Percentiles rank a stretch among this genome's conserved stretches.
These are phyloP conservation scores for Pseudogymnoascus sp. DNA, from an alignment of 2,329 filamentous ascomycete species.

Conservation along the genomic window DNA sequence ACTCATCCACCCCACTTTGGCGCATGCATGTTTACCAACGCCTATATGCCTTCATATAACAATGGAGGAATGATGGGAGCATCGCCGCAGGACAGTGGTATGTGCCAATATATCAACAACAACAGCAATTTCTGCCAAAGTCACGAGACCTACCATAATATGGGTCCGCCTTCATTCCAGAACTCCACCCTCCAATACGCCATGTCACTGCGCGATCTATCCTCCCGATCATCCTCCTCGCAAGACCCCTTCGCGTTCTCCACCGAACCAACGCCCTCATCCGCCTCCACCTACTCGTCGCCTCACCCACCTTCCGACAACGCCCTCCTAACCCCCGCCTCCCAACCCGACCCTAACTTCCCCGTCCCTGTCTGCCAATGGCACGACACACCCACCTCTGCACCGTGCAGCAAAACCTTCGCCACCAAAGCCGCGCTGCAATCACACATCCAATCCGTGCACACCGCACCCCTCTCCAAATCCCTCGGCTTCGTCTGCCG, in stretches of 20 bases:
- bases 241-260: conserved; percentile 6
- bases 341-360: background rate
- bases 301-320: background rate
- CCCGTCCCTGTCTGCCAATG: background rate
- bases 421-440: conserved; percentile 41
- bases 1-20: background rate
- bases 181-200: conserved; percentile 9
- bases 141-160: conserved; percentile 8
- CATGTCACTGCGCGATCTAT: conserved; percentile 1
- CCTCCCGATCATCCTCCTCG: background rate
- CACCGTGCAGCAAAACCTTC: background rate
- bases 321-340: background rate
- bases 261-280: background rate
- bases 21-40: background rate
- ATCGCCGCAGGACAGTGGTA: background rate
- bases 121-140: conserved; percentile 4
- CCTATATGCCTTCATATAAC: conserved; percentile 3
- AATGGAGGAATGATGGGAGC: background rate
- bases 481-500: conserved; percentile 44
- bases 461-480: conserved; percentile 41
- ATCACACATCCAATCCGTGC: conserved; percentile 44
- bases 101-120: conserved; percentile 1
- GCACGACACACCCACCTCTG: background rate
- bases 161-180: background rate
- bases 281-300: background rate